Percentiles rank a stretch among this genome's conserved stretches.
phyloP scores from a whole-genome alignment of 2,329 filamentous ascomycete species.

The Gyromitra esculenta region DNA sequence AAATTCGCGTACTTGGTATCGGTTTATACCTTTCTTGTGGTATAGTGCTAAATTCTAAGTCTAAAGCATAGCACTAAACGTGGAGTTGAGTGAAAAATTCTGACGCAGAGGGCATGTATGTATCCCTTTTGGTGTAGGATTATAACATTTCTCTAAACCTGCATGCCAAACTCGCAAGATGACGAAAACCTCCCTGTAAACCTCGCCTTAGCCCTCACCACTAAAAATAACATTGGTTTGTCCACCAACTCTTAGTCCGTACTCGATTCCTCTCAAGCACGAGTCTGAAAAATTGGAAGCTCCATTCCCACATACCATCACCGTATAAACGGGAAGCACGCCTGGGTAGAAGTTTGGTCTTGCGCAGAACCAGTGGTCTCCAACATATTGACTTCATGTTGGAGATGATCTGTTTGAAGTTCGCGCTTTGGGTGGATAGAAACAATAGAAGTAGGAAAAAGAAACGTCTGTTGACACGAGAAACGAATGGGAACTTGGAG shows the following conservation, averaged over 20 bases:
- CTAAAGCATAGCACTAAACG: too few species aligned
- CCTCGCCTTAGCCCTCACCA: background rate
- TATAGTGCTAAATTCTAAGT: too few species aligned
- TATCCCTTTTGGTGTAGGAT: too few species aligned
- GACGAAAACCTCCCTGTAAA: background rate
- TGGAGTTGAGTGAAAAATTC: too few species aligned
- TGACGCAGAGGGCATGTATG: too few species aligned
- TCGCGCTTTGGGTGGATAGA: conserved; percentile 24
- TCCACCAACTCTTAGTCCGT: conserved; percentile 46
- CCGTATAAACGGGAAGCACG: conserved; percentile 1
- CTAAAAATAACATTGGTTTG: conserved; percentile 5
- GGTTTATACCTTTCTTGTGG: too few species aligned
- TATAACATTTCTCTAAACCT: too few species aligned
- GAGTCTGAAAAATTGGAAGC: conserved; percentile 51
- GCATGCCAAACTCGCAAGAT: background rate
- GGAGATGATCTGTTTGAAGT: conserved; percentile 51
- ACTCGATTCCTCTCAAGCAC: conserved; percentile 47
- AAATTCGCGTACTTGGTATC: too few species aligned
- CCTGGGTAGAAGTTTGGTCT: conserved; percentile 33
- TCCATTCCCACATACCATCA: conserved; percentile 1
- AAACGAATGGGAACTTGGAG: background rate
- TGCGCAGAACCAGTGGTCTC: conserved; percentile 51
- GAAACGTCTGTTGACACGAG: background rate
- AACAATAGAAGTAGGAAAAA: background rate
- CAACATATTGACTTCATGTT: conserved; percentile 50